A percentile compares a stretch with the other conserved stretches of the same genome.
Evolutionary conservation across 805 yeast genomes (phyloP).

Genomic region (Metschnikowia reukaufii): DNA sequence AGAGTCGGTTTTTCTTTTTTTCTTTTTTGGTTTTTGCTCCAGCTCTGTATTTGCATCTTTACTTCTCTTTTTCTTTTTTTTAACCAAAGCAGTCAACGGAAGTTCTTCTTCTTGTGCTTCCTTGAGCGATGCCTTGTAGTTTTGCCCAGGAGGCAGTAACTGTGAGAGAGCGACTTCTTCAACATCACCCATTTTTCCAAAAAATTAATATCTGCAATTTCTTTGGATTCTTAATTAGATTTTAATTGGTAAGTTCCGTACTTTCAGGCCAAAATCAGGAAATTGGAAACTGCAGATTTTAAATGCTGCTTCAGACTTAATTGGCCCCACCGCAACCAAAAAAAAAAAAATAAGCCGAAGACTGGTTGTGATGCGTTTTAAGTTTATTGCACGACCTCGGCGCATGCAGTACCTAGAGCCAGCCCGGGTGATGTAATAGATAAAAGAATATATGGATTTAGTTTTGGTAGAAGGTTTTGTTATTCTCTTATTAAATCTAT

Average conservation of each 20-base stretch:
- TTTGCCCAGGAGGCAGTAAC: conserved; percentile 3
- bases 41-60: not conserved
- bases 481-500: too few species aligned
- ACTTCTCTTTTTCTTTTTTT: conserved; percentile 4
- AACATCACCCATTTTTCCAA: conserved; percentile 26
- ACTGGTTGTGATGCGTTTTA: conserved; percentile 6
- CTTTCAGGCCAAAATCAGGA: not conserved
- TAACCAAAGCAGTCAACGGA: conserved; percentile 6
- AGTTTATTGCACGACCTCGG: conserved; percentile 10
- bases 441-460: too few species aligned
- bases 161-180: conserved; percentile 27
- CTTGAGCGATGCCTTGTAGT: not conserved
- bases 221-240: too few species aligned
- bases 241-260: too few species aligned
- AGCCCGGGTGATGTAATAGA: not conserved
- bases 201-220: not conserved
- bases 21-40: conserved; percentile 3
- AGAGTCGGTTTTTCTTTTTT: conserved; percentile 1
- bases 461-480: too few species aligned
- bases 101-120: conserved; percentile 2
- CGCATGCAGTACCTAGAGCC: not conserved
- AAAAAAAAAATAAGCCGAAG: not conserved
- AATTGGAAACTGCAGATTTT: not conserved
- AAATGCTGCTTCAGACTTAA: not conserved
- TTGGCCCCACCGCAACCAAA: not conserved